Evolutionary conservation across 805 yeast genomes (phyloP).

Genomic region (Jamesozyma rosinii): DNA sequence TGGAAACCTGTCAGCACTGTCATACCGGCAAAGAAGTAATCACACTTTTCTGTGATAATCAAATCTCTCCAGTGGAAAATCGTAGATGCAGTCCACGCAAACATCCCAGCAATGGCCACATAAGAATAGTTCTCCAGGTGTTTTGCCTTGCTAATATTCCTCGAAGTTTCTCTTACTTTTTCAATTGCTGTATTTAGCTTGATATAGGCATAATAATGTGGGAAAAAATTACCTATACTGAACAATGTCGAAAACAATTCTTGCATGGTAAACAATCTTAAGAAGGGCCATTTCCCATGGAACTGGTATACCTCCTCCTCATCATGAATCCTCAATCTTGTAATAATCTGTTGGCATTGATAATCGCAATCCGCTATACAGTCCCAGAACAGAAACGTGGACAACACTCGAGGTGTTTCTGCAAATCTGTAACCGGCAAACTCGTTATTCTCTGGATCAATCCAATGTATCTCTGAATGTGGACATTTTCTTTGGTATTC

Average conservation of each 20-base stretch:
- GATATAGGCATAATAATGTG: constrained; percentile 46
- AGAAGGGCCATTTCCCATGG: constrained; percentile 97
- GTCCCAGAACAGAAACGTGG: constrained; percentile 52
- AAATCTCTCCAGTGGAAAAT: constrained; percentile 85
- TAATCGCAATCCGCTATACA: constrained; percentile 83
- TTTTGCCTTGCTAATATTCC: not conserved
- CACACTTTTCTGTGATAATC: constrained; percentile 69
- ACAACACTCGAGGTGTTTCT: constrained; percentile 31
- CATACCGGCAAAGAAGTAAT: constrained; percentile 87
- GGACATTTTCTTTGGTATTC: constrained; percentile 23
- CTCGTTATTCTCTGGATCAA: constrained; percentile 22
- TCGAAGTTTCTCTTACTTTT: constrained; percentile 6
- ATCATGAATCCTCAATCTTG: constrained; percentile 39
- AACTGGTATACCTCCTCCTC: constrained; percentile 65
- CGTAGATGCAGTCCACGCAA: constrained; percentile 82
- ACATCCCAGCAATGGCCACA: constrained; percentile 56
- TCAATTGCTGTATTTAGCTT: constrained; percentile 24
- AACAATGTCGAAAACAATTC: constrained; percentile 75
- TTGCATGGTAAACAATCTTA: constrained; percentile 68
- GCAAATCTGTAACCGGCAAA: constrained; percentile 16
- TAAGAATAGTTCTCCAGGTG: constrained; percentile 20
- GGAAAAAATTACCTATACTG: constrained; percentile 59
- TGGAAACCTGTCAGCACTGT: constrained; percentile 77
- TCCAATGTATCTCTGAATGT: constrained; percentile 11
- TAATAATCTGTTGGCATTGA: constrained; percentile 75